These are phyloP conservation scores for Penicillium sp. DNA, from an alignment of 2,329 filamentous ascomycete genomes.

Conservation along the genomic window DNA sequence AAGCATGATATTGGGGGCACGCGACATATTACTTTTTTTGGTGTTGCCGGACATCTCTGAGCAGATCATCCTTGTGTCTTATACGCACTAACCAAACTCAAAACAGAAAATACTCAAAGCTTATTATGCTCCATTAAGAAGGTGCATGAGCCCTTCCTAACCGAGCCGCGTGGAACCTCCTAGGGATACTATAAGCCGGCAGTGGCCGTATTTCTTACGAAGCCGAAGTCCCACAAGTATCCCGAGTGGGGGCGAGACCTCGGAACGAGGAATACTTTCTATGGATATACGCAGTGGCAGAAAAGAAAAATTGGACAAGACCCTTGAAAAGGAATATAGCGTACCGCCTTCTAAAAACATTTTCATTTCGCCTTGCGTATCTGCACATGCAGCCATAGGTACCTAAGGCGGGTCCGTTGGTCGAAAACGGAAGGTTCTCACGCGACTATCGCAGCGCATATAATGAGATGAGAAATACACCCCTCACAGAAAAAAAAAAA, in stretches of 20 bases:
- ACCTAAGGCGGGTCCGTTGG: background rate
- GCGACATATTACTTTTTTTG: conserved; percentile 5
- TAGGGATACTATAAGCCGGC: background rate
- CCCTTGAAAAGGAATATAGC: too few relatives aligned
- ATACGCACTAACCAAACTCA: background rate
- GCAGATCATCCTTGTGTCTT: background rate
- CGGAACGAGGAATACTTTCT: background rate
- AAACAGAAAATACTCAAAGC: background rate
- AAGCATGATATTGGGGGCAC: background rate
- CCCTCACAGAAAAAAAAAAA: background rate
- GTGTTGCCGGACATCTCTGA: background rate
- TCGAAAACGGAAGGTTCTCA: background rate
- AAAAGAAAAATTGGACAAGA: too few relatives aligned
- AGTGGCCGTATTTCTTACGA: background rate
- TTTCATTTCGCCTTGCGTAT: background rate
- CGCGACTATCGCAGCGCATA: background rate
- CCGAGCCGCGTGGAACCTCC: background rate
- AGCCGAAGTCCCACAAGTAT: background rate
- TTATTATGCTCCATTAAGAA: background rate
- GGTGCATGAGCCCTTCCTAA: background rate
- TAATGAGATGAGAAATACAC: background rate
- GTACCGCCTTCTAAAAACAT: too few relatives aligned
- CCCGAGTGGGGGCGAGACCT: background rate
- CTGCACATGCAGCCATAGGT: background rate
- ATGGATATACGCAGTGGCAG: background rate